These are phyloP conservation scores for Cladosporium sphaerospermum DNA, from an alignment of 2,329 filamentous ascomycete species.

Conservation along the genomic window DNA sequence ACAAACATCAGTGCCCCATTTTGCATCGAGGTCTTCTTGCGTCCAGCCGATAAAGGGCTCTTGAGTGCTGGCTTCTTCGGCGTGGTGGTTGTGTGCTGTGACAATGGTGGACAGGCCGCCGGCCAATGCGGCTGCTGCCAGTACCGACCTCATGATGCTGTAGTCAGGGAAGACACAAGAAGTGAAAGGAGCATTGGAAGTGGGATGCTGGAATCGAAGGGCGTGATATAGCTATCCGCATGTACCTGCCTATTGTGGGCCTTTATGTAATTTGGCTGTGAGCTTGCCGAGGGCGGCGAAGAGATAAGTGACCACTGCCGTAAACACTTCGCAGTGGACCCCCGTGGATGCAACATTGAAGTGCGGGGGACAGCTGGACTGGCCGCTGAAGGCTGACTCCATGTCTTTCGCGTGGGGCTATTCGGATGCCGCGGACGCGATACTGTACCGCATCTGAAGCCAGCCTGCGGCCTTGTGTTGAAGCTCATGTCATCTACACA, in stretches of 20 bases:
- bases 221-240: constrained; percentile 1
- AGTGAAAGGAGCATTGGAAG: background rate
- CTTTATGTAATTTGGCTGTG: constrained; percentile 5
- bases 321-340: background rate
- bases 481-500: too few species aligned
- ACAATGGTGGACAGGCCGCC: background rate
- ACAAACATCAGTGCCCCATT: constrained; percentile 25
- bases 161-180: background rate
- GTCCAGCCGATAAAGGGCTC: constrained; percentile 23
- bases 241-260: constrained; percentile 6
- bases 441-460: too few species aligned
- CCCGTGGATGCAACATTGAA: background rate
- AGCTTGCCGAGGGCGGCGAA: background rate
- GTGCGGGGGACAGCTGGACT: background rate
- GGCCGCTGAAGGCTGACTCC: too few species aligned
- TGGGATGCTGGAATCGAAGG: background rate
- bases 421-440: too few species aligned
- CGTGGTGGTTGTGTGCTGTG: constrained; percentile 5
- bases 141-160: background rate
- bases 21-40: constrained; percentile 23
- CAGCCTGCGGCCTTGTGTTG: too few species aligned
- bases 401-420: too few species aligned
- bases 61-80: background rate
- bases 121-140: constrained; percentile 1
- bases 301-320: background rate